phyloP scores from a whole-genome alignment of 73 alveolate species.

The Tetrahymena elliotti region DNA sequence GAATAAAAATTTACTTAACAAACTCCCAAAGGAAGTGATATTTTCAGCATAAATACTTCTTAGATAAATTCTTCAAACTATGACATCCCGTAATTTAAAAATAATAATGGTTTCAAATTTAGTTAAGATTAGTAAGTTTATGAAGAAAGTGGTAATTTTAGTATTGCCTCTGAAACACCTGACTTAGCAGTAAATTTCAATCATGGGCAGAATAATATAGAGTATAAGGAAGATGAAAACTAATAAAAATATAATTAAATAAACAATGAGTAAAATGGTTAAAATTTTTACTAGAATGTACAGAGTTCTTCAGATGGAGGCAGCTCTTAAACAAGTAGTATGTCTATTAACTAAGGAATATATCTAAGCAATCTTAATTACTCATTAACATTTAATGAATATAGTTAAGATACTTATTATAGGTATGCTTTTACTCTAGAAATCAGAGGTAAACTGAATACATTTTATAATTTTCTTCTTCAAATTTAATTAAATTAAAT shows the following conservation, averaged over 20 bases:
- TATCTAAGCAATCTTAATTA: background rate
- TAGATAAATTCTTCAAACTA: background rate
- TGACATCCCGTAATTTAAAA: background rate
- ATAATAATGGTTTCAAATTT: background rate
- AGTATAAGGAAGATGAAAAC: background rate
- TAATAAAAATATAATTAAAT: background rate
- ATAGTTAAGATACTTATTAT: background rate
- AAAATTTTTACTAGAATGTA: background rate
- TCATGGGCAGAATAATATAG: background rate
- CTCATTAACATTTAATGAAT: background rate
- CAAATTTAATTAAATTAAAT: background rate
- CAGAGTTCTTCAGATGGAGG: background rate
- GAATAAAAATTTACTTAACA: background rate
- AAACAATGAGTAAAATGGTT: background rate
- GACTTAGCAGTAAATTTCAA: background rate
- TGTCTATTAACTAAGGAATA: background rate
- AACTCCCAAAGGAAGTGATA: background rate
- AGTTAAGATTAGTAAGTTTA: background rate
- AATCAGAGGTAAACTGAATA: background rate
- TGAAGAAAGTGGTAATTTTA: background rate
- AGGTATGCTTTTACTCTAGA: background rate
- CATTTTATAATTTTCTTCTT: background rate
- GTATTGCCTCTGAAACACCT: background rate
- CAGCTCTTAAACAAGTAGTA: background rate
- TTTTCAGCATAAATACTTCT: background rate